Evolutionary conservation across 2,329 filamentous ascomycete genomes (phyloP), one percentile per base, ranked within the genome.

Genomic region (Xylariaceae sp.): DNA sequence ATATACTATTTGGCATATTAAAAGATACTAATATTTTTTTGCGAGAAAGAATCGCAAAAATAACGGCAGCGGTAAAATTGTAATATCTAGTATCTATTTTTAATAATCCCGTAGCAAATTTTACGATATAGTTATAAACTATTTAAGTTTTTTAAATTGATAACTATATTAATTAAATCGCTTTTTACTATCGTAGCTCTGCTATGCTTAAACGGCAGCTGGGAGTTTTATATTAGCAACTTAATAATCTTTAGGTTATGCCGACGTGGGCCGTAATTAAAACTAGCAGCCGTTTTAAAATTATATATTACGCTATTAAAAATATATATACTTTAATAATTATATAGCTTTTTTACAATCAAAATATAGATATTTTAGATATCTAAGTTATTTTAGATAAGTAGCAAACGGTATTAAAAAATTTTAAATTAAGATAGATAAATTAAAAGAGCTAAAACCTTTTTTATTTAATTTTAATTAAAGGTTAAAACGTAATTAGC

Each of bases 91-190:
- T 68, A 1, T 79, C 80, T 0, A 63, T 74, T 53, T 78, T 80
- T 50, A 59, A 66, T 0, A 70, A 82, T 49, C 52, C 72, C 0
- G 49, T 76, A 0, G 77, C 74, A 12, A 82, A 83, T 53, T 83
- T 84, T 60, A 75, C 72, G 2, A 71, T 76, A 3, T 83, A 80
- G 80, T 79, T 74, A 47, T 74, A 77, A 46, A 73, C 78, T 0
- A 83, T 80, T 0, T 80, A 83, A 56, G 68, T 83, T 8, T 83
- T 83, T 66, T 80, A 84, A 57, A 79, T 80, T 3, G 79, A 83
- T 51, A 76, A 77, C 59, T 83, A 83, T 61, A 74, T 73, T 33
- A 71, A 67, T 2, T 71, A 83, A 59, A 83, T 83, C 14, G 70
- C 77, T 42, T 83, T 78, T 62, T 84, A 84, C 55, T 71, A 80